These are phyloP conservation scores for Aspergillus haitiensis DNA, from an alignment of 495 filamentous ascomycete species.

Conservation along the genomic window DNA sequence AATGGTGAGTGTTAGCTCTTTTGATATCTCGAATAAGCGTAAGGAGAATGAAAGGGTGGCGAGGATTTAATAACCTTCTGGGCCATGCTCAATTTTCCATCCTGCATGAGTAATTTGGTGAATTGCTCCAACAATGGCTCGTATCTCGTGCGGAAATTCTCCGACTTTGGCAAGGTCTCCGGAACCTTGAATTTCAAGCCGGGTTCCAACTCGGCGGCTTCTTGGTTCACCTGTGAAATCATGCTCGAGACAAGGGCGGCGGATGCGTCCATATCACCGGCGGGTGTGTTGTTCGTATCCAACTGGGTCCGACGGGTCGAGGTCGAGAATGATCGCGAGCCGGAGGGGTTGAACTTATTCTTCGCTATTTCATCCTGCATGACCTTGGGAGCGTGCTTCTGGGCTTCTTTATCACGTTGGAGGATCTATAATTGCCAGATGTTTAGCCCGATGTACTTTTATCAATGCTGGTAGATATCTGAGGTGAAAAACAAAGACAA, in stretches of 20 bases:
- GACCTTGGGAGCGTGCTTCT: constrained; percentile 66
- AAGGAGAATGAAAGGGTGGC: background rate
- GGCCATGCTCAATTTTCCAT: constrained; percentile 81
- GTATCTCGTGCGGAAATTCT: constrained; percentile 73
- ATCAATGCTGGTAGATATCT: background rate
- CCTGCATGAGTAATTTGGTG: constrained; percentile 83
- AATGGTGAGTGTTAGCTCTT: background rate
- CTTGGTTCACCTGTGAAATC: constrained; percentile 37
- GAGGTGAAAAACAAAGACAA: no score
- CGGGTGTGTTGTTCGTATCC: constrained; percentile 18
- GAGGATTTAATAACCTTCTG: constrained; percentile 63
- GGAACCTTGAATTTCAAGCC: constrained; percentile 79
- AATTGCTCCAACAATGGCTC: constrained; percentile 79
- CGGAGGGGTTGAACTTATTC: constrained; percentile 31
- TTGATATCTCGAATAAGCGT: background rate
- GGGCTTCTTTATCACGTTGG: constrained; percentile 59
- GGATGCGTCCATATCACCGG: constrained; percentile 28
- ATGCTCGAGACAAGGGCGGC: constrained; percentile 41
- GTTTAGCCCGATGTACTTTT: background rate
- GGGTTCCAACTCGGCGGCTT: constrained; percentile 33
- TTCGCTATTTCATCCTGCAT: constrained; percentile 57
- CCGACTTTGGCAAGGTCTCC: constrained; percentile 57
- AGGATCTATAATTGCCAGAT: constrained; percentile 53
- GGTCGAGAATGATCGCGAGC: constrained; percentile 61
- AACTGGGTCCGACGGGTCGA: constrained; percentile 39